Base-by-base conservation (phyloP, 139 green algal genomes). In the Volvox africanus region DNA sequence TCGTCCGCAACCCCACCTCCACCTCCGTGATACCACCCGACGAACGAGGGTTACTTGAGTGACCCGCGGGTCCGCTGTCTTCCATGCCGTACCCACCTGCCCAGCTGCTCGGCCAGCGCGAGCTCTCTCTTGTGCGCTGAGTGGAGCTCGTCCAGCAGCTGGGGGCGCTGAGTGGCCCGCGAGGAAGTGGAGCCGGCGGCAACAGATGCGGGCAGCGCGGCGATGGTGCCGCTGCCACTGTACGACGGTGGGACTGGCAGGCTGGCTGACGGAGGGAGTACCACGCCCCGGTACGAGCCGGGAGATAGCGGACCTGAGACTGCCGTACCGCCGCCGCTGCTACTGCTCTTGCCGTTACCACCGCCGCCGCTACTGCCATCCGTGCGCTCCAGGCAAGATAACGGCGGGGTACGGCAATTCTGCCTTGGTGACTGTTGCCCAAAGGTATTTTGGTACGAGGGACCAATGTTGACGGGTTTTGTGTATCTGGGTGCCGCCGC, bases 91-190 rank as follows among this genome's bases (percentile, higher is more conserved):
- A 37, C 82, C 35, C 61, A 88, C 82, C 82, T 80, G n/a, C 90
- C 90, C 68, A 93, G 79, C 85, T 93, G 85, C 79, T 85, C 67
- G n/a, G 85, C 90, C 28, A 93, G 62, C 73, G 65, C n/a, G 35
- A 88, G 82, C 62, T 88, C 82, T 6, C 82, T 33, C 33, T 68
- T 68, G 82, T 88, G 82, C 20, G 82, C 32, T 20, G 62, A 65
- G 32, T 73, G 32, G n/a, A 87, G 61, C 81, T 87, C 81, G 1
- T 87, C 81, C 81, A 87, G 81, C 81, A 87, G 81, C 55, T 87
- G 82, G 11, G 82, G 12, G 3, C 30, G 28, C 30, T 76, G 32
- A 6, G 12, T 61, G 6, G 16, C 61, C 82, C 73, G 55, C 13
- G 24, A 24, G 65, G 65, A 26, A n/a, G 2, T 79, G 14, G 28